Evolutionary conservation across 2,329 filamentous ascomycete genomes (phyloP).

Genomic region (Paecilomyces dactylethromorphus): DNA sequence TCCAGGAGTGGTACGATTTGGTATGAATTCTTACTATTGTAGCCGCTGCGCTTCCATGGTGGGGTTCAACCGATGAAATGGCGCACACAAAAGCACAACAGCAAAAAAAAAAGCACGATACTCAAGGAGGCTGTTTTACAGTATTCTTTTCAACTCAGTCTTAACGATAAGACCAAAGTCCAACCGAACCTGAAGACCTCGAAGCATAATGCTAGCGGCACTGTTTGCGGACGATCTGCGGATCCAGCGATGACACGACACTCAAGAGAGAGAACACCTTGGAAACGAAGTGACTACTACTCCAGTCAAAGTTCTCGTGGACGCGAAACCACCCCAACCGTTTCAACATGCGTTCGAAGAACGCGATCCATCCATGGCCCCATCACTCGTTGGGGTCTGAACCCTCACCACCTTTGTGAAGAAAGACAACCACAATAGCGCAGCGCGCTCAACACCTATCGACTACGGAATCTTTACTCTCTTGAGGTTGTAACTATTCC

Average conservation of each 20-base stretch:
- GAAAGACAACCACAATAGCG: not conserved
- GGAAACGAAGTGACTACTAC: not conserved
- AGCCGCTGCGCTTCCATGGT: constrained; percentile 39
- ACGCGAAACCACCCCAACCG: not conserved
- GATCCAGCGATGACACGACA: not conserved
- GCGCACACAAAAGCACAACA: not conserved
- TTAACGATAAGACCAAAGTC: not conserved
- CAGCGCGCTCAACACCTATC: not conserved
- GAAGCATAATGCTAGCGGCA: not conserved
- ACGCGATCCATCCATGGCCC: not conserved
- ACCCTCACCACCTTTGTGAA: not conserved
- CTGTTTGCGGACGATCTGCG: not conserved
- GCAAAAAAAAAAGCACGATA: not conserved
- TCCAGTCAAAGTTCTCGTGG: not conserved
- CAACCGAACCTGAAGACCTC: not conserved
- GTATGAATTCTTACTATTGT: constrained; percentile 46
- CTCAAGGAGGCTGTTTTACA: not conserved
- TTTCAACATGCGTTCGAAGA: not conserved
- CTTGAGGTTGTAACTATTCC: not conserved
- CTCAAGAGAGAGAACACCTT: not conserved
- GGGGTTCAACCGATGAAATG: constrained; percentile 33
- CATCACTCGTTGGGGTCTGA: not conserved
- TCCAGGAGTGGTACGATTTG: constrained; percentile 38
- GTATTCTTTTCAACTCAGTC: not conserved
- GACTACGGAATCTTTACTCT: not conserved